Base-by-base conservation (phyloP, 345 rosid species). In the Syzygium aqueum region DNA sequence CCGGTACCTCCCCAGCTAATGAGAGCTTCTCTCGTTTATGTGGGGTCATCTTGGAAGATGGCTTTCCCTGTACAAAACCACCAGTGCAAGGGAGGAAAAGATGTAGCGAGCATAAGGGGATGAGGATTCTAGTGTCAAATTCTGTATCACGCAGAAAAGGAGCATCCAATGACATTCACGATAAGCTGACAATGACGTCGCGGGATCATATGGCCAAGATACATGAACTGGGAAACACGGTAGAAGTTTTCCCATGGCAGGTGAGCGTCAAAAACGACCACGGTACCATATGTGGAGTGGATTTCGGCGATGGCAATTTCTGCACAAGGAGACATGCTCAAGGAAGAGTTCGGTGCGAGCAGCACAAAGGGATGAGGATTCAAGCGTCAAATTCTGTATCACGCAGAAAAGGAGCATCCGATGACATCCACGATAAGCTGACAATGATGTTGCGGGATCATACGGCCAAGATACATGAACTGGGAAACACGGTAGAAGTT, bases 81-180 rank as follows among this genome's bases (percentile, higher is more conserved):
- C 95, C 95, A 15, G 90, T 91, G n/a, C 86, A 84, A 84, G 95
- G 97, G 80, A 93, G 94, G 90, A 94, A 93, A 89, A 94, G 98
- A 89, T 97, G 99, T 49, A 53, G 89, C 28, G 90, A 92, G 85
- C 98, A 96, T 86, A 94, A 94, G 88, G 95, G 97, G 59, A 94
- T 88, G 93, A 90, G 92, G 92, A 82, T 89, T 86, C 86, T 65
- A 78, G 88, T 89, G 84, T 86, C 86, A 16, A 77, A 23, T 61
- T 83, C 86, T 40, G 33, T 87, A 40, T 51, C 33, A 17, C 30
- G n/a, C 52, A 43, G 54, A 87, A 84, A 53, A 59, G 86, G 51
- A 43, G 50, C 50, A 84, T 84, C 50, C 11, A 50, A 27, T 30
- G 51, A 53, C 87, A 50, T 17, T 16, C 50, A 37, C 54, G 25